Base-by-base conservation (phyloP, 129 eudicot species). In the Apium graveolens region DNA sequence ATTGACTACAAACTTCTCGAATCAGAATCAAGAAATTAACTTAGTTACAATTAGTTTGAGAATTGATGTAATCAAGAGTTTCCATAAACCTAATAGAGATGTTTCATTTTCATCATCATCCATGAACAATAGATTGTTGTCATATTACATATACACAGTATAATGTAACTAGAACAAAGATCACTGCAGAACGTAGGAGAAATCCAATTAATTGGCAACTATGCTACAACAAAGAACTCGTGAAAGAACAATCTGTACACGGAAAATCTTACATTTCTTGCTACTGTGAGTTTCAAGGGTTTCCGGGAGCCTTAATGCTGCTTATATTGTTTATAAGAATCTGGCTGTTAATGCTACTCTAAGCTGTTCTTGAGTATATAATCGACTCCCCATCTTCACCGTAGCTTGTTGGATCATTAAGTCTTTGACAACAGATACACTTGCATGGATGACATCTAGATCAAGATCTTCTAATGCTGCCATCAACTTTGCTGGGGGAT, bases 391-490 rank as follows among this genome's bases (percentile, higher is more conserved):
- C 96, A 94, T 91, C 80, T 87, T 94, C 44, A 94, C 98, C 0
- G 96, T 87, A 1, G 93, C 93, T 84, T 94, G 97, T 71, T 91
- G 98, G 81, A 94, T 91, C 97, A 91, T 91, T 87, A 91, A 42
- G 3, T 94, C 96, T 8, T 90, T 91, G 49, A 91, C 96, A 37
- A 91, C 93, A 12, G 97, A 88, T 2, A 91, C 93, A 49, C 98
- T 94, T 0, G 96, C 96, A 42, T 94, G 98, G 78, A 81, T 83
- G 27, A 94, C 91, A 44, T 94, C 98, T n/a, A 94, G 82, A 45
- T 94, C 92, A 0, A 91, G 77, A 16, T 94, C 93, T 76, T 79
- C 84, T 11, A 94, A 70, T 0, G 92, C 96, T 32, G 70, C 80
- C 98, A 94, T 94, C 44, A 94, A 69, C 69, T 87, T 84, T 0